These are phyloP conservation scores for Blastocladiella emersonii DNA, from an alignment of 371 early-diverging fungal genomes.

Conservation along the genomic window DNA sequence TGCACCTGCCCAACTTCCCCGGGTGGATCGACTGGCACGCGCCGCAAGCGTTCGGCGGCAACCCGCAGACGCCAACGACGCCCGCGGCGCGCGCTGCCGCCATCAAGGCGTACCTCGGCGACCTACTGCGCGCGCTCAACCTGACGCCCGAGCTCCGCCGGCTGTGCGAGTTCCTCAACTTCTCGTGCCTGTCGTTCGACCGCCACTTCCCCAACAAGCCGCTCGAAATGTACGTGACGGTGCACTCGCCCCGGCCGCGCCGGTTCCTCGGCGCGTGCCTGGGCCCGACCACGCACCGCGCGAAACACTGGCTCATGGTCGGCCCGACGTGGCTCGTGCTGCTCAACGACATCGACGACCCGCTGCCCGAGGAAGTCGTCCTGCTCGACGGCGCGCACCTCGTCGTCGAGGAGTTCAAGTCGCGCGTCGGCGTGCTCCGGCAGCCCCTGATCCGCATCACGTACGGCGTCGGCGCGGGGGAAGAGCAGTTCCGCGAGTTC, in stretches of 20 bases:
- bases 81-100: slow-evolving; percentile 11
- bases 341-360: slow-evolving; percentile 22
- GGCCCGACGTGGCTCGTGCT: no score
- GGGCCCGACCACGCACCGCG: no score
- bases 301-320: no score
- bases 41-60: background rate
- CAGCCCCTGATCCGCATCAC: background rate
- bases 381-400: background rate
- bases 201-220: slow-evolving; percentile 44
- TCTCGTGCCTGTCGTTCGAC: slow-evolving; percentile 54
- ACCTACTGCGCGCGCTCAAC: slow-evolving; percentile 41
- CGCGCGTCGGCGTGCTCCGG: background rate
- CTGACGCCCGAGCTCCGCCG: slow-evolving; percentile 43
- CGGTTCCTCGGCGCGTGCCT: slow-evolving; percentile 11
- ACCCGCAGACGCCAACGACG: slow-evolving; percentile 9
- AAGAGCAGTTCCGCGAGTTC: background rate
- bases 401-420: background rate
- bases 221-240: slow-evolving; percentile 18
- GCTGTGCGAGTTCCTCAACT: slow-evolving; percentile 65
- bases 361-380: background rate
- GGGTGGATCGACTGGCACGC: no score
- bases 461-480: background rate
- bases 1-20: background rate
- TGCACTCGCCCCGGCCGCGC: slow-evolving; percentile 15
- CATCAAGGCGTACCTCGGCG: slow-evolving; percentile 43